Evolutionary conservation across 2,329 filamentous ascomycete species (phyloP).

Genomic region (Plenodomus lindquistii): DNA sequence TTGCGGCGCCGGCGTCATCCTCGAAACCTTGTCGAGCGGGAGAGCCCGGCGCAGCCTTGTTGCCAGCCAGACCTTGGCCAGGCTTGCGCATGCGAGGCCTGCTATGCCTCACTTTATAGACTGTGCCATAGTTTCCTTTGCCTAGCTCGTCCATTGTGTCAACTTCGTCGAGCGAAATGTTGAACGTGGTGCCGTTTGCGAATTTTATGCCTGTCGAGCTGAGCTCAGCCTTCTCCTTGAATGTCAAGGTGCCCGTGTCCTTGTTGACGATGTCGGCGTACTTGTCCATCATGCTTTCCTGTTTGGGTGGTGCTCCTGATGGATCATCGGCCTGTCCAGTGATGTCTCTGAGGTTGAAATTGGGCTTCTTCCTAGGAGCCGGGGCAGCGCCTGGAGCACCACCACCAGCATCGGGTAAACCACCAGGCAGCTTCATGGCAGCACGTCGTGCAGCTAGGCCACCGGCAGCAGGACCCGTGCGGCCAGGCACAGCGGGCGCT

Average conservation of each 20-base stretch:
- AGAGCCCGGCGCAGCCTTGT: constrained; percentile 50
- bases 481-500: constrained; percentile 53
- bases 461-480: constrained; percentile 55
- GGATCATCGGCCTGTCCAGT: constrained; percentile 37
- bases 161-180: constrained; percentile 93
- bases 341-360: constrained; percentile 51
- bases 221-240: constrained; percentile 89
- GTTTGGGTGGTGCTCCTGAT: constrained; percentile 37
- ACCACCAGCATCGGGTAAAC: constrained; percentile 50
- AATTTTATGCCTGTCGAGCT: constrained; percentile 92
- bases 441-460: constrained; percentile 71
- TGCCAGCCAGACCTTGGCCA: constrained; percentile 63
- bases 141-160: constrained; percentile 91
- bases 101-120: constrained; percentile 92
- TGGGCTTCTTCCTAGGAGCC: constrained; percentile 47
- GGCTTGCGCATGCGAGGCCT: constrained; percentile 66
- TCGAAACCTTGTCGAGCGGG: constrained; percentile 38
- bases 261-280: constrained; percentile 86
- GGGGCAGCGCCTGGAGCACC: constrained; percentile 44
- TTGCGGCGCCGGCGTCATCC: constrained; percentile 43
- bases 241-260: constrained; percentile 87
- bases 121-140: constrained; percentile 97
- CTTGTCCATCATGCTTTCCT: constrained; percentile 61
- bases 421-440: constrained; percentile 64
- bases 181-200: constrained; percentile 84